phyloP scores from a whole-genome alignment of 306 rosid genomes.

The Lathyrus aphaca region DNA sequence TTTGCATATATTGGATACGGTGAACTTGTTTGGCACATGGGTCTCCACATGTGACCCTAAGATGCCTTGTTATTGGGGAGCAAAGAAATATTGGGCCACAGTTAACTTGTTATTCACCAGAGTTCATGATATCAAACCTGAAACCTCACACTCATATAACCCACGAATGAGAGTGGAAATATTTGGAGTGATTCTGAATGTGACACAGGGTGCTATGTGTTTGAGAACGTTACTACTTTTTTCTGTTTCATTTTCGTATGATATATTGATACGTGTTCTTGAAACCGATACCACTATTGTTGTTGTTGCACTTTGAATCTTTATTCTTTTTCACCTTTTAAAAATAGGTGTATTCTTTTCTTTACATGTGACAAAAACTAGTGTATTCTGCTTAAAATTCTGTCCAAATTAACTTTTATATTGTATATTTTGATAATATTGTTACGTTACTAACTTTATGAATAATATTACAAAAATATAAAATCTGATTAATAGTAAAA shows the following conservation, averaged over 20 bases:
- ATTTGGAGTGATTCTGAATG: conserved; percentile 10
- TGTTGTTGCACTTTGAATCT: conserved; percentile 5
- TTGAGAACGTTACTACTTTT: background rate
- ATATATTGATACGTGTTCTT: conserved; percentile 3
- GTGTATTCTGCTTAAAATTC: background rate
- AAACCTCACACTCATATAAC: conserved; percentile 3
- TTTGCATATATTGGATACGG: conserved; percentile 25
- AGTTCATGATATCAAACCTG: conserved; percentile 22
- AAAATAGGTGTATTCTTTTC: background rate
- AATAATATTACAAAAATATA: background rate
- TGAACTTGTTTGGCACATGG: conserved; percentile 38
- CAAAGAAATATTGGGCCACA: conserved; percentile 31
- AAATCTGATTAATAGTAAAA: background rate
- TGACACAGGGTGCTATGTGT: conserved; percentile 6
- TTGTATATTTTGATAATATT: background rate
- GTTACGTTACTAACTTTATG: background rate
- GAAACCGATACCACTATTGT: background rate
- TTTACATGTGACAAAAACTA: background rate
- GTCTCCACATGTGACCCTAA: conserved; percentile 47
- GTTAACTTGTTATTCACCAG: background rate
- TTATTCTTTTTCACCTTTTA: background rate
- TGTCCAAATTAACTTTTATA: background rate
- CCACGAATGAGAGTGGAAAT: background rate
- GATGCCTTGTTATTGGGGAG: conserved; percentile 51
- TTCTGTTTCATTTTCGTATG: background rate